phyloP scores from a whole-genome alignment of 768 basidiomycete species.

The Phanerochaete carnosa region DNA sequence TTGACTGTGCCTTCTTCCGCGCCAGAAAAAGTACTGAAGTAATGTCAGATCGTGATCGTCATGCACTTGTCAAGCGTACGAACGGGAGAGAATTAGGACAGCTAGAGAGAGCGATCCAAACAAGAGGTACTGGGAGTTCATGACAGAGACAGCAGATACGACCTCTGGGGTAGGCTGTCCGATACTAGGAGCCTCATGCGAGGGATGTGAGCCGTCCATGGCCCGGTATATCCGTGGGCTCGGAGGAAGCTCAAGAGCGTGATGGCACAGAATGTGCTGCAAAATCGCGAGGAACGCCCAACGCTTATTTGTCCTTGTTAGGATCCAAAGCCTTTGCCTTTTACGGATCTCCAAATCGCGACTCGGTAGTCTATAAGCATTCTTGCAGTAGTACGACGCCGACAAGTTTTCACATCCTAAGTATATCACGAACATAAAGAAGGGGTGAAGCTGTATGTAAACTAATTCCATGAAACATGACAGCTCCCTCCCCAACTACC shows the following conservation, averaged over 20 bases:
- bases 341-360: not conserved
- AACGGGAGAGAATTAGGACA: slow-evolving; percentile 41
- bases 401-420: no score
- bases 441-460: no score
- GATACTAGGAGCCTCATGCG: not conserved
- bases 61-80: slow-evolving; percentile 13
- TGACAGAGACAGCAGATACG: slow-evolving; percentile 29
- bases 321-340: slow-evolving; percentile 17
- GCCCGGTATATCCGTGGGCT: not conserved
- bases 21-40: slow-evolving; percentile 41
- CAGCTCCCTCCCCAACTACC: no score
- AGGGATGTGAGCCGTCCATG: not conserved
- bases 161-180: slow-evolving; percentile 30
- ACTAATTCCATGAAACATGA: no score
- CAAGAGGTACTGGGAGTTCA: slow-evolving; percentile 37
- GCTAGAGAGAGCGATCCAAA: slow-evolving; percentile 44
- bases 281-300: not conserved
- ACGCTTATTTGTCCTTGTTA: slow-evolving; percentile 18
- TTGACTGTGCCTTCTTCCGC: slow-evolving; percentile 39
- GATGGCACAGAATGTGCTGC: not conserved
- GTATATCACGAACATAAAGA: no score
- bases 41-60: slow-evolving; percentile 14
- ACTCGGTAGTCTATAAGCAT: no score
- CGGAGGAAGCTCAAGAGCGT: not conserved
- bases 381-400: no score